Evolutionary conservation across 192 early-diverging fungal genomes (phyloP).

Genomic region (Gonapodya prolifera): DNA sequence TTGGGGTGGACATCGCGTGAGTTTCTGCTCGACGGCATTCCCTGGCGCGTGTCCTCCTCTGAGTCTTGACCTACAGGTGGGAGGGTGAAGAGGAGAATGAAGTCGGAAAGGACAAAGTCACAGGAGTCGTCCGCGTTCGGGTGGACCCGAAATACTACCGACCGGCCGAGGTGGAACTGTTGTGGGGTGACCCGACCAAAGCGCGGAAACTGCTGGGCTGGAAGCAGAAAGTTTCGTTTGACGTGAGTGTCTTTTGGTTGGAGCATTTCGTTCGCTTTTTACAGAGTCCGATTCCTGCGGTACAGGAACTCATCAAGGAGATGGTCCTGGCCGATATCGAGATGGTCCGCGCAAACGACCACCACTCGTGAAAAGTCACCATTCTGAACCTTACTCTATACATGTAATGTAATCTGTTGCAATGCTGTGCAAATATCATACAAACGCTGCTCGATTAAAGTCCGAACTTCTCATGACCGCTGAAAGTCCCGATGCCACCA

Average conservation of each 20-base stretch:
- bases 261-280: too few relatives aligned
- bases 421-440: too few relatives aligned
- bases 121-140: constrained; percentile 40
- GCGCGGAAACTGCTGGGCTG: constrained; percentile 49
- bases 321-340: constrained; percentile 48
- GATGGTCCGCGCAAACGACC: not conserved
- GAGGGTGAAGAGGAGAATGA: constrained; percentile 50
- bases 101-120: constrained; percentile 40
- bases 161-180: constrained; percentile 63
- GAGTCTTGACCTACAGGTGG: constrained; percentile 18
- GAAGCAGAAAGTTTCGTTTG: constrained; percentile 57
- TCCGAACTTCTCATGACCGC: too few relatives aligned
- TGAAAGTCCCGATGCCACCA: too few relatives aligned
- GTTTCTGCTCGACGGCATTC: constrained; percentile 3
- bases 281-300: not conserved
- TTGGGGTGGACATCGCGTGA: constrained; percentile 40
- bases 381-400: too few relatives aligned
- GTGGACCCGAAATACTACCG: constrained; percentile 67
- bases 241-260: constrained; percentile 23
- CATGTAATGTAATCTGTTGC: too few relatives aligned
- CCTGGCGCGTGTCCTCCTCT: not conserved
- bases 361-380: constrained; percentile 2
- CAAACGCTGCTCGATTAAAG: too few relatives aligned
- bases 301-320: constrained; percentile 37
- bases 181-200: constrained; percentile 61